These are phyloP conservation scores for Teunomyces tritomae DNA, from an alignment of 805 yeast species.

Conservation along the genomic window DNA sequence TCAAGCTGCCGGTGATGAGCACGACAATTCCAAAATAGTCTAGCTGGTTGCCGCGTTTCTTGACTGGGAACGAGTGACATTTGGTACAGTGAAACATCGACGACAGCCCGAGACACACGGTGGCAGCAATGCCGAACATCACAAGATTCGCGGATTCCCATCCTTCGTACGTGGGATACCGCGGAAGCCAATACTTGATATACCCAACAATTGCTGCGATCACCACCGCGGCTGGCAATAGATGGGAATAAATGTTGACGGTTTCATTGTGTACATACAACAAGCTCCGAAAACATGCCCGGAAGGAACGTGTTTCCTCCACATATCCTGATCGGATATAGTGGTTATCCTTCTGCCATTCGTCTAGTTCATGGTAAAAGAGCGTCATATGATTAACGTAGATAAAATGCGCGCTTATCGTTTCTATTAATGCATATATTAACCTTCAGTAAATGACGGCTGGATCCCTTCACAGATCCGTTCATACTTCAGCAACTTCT, in stretches of 20 bases:
- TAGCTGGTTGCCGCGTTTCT: conserved; percentile 60
- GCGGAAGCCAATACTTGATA: conserved; percentile 24
- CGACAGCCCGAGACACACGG: conserved; percentile 58
- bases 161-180: conserved; percentile 23
- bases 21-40: conserved; percentile 76
- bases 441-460: conserved; percentile 45
- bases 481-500: conserved; percentile 45
- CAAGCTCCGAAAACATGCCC: conserved; percentile 47
- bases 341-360: conserved; percentile 76
- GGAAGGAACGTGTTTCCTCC: conserved; percentile 48
- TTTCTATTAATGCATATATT: neutral
- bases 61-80: conserved; percentile 58
- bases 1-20: conserved; percentile 62
- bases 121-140: conserved; percentile 56
- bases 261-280: conserved; percentile 66
- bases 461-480: conserved; percentile 55
- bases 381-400: conserved; percentile 2
- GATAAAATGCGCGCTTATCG: neutral
- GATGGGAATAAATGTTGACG: conserved; percentile 67
- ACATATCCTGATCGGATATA: conserved; percentile 65
- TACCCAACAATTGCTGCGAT: conserved; percentile 22
- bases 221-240: conserved; percentile 43
- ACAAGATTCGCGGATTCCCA: conserved; percentile 52
- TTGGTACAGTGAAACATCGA: conserved; percentile 67
- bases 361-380: conserved; percentile 57